These are phyloP conservation scores for Pyricularia grisea DNA, from an alignment of 2,329 filamentous ascomycete species.

Conservation along the genomic window DNA sequence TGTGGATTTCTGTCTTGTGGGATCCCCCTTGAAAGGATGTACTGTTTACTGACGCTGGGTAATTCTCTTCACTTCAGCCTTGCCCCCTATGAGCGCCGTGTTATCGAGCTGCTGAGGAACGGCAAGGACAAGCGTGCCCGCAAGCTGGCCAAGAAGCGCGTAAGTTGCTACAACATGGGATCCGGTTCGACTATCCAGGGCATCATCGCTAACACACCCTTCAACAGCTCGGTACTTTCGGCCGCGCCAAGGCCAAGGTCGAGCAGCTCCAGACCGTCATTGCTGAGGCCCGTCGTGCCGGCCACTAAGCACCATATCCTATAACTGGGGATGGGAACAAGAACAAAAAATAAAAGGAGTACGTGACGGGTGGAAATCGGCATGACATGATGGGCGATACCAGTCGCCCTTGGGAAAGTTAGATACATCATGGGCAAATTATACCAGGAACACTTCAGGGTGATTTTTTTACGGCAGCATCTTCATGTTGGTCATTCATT, in stretches of 20 bases:
- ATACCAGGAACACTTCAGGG: background rate
- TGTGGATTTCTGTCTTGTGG: constrained; percentile 26
- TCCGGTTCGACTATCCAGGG: background rate
- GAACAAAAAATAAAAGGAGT: background rate
- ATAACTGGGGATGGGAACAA: background rate
- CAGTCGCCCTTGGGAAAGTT: background rate
- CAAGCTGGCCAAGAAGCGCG: constrained; percentile 98
- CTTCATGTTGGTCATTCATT: background rate
- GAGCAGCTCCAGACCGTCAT: constrained; percentile 98
- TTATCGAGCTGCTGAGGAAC: constrained; percentile 98
- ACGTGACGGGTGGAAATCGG: background rate
- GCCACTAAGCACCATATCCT: constrained; percentile 36
- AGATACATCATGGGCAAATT: background rate
- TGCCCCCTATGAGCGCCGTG: constrained; percentile 93
- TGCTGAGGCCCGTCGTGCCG: constrained; percentile 74
- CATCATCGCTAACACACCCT: constrained; percentile 13
- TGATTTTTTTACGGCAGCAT: background rate
- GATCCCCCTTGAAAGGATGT: background rate
- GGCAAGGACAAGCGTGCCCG: constrained; percentile 98
- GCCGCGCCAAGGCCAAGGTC: constrained; percentile 98
- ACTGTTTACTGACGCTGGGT: constrained; percentile 2
- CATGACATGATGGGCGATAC: background rate
- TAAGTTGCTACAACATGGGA: constrained; percentile 37
- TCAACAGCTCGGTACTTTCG: constrained; percentile 86
- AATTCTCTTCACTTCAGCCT: constrained; percentile 40